Evolutionary conservation across 768 basidiomycete species (phyloP), one percentile per base, ranked within the genome.

Genomic region (Russula lepida): DNA sequence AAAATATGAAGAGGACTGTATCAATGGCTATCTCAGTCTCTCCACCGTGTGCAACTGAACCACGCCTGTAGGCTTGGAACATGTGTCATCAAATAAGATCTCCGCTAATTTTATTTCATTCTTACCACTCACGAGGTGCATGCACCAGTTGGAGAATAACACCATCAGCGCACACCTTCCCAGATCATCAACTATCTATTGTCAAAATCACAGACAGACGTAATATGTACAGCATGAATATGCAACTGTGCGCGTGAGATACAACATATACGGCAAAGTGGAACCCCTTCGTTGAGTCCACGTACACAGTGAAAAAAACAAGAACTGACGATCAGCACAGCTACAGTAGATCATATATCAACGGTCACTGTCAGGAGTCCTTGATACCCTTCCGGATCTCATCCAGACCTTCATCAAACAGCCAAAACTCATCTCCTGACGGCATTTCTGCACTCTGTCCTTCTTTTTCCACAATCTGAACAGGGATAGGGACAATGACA

Each of bases 21-120:
- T 88, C 86, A 58, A 95, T 94, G 4, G 94, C 94, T 12, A 92
- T 95, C 75, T 95, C 92, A 8, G 95, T 95, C 73, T 98, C 95
- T 6, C 77, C 71, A 25, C 89, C 83, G 68, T 89, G 87, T 32
- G 85, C 81, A 71, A 99, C 98, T 72, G 98, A 94, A n/a, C n/a
- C n/a, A n/a, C n/a, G n/a, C n/a, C n/a, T n/a, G n/a, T n/a, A n/a
- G n/a, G n/a, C n/a, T n/a, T n/a, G n/a, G n/a, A n/a, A n/a, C n/a
- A n/a, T n/a, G n/a, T n/a, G n/a, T n/a, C n/a, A n/a, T n/a, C n/a
- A n/a, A n/a, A n/a, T n/a, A n/a, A n/a, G n/a, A n/a, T n/a, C n/a
- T n/a, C n/a, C n/a, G n/a, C n/a, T n/a, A n/a, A n/a, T n/a, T n/a
- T n/a, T n/a, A n/a, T n/a, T n/a, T n/a, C n/a, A n/a, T n/a, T n/a